Evolutionary conservation across 2,329 filamentous ascomycete species (phyloP), one percentile per base, ranked within the genome.

Genomic region (Cytospora leucostoma): DNA sequence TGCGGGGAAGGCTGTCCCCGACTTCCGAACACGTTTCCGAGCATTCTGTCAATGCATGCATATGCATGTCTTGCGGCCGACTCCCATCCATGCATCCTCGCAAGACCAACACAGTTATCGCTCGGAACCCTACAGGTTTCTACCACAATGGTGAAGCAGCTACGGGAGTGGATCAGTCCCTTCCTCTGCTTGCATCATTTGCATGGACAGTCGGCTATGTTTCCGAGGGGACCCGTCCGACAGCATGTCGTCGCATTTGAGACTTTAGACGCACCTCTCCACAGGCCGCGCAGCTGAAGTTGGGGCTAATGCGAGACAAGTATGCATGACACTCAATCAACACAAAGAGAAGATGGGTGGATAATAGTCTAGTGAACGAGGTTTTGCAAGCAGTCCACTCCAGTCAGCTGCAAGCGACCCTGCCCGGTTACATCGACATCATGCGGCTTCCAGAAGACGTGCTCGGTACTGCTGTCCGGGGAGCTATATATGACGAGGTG

Each of bases 401-500:
- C 37, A 21, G 35, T 19, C 35, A 34, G 27, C n/a, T 38, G 37
- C 47, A 44, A 60, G 40, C 38, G 55, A 27, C 53, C 55, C 44
- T 58, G 54, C 51, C 55, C 32, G n/a, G 47, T 60, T 34, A 54
- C 37, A 21, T 40, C 47, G 60, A 34, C 63, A 63, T 63, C 63
- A 63, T 63, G 61, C 55, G 49, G 11, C 50, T 33, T 17, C 17
- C 37, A 44, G 34, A 61, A 60, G 58, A 53, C 49, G 60, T 56
- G 49, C 49, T 50, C 19, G 40, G 34, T n/a, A 15, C 37, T 47
- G 33, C 27, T 40, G 21, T 19, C 40, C 55, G 44, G 33, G 49
- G 49, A 19, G 32, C 17, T 56, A 32, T 58, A 49, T 50, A 63
- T 55, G 33, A 34, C n/a, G 27, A 4, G 21, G 38, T 7, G 38